Evolutionary conservation across 2,329 filamentous ascomycete genomes (phyloP), one percentile per base, ranked within the genome.

Genomic region (Harringtonia lauricola): DNA sequence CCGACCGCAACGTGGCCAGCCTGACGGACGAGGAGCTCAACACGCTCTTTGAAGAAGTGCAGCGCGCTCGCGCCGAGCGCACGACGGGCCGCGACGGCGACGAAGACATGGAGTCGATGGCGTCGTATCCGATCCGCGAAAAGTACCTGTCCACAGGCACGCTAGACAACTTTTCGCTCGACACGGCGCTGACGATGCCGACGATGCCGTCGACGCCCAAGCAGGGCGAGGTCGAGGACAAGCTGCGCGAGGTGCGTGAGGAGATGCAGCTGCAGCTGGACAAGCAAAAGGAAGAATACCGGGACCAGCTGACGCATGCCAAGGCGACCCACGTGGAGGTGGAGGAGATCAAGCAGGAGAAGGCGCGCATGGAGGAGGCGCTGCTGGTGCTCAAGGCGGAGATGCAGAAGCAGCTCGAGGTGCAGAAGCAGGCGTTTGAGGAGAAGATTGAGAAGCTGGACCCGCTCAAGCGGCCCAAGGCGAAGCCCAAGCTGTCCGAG

Each of bases 81-180:
- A 86, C 87, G 43, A 74, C 69, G 46, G 74, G 66, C 5, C 79
- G 88, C 19, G 88, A 90, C 48, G 82, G 83, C 34, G 86, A 90
- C 44, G 90, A 95, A 45, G 92, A 96, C 59, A 79, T 81, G 43
- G 92, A 98, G 52, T 95, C 90, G 0, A 77, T 84, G 39, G 84
- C 81, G 24, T 95, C 90, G 1, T 95, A 89, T 57, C 83, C 87
- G 2, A 71, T 89, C 26, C 76, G 92, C 41, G 92, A 98, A 54
- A 96, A 96, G 57, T 96, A 96, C 62, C 77, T 95, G 67, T 95
- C 89, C 3, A 92, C 84, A 44, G 90, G 90, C 2, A 95, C 90
- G 0, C 73, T 96, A 42, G 92, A 98, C 63, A 95, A 94, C 58
- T 92, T 95, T 56, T 96, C 90, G 2, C 71, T 98, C 15, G 92